Percentiles rank a stretch among this genome's conserved stretches.
These are phyloP conservation scores for Pisolithus tinctorius DNA, from an alignment of 768 basidiomycete species.

Conservation along the genomic window DNA sequence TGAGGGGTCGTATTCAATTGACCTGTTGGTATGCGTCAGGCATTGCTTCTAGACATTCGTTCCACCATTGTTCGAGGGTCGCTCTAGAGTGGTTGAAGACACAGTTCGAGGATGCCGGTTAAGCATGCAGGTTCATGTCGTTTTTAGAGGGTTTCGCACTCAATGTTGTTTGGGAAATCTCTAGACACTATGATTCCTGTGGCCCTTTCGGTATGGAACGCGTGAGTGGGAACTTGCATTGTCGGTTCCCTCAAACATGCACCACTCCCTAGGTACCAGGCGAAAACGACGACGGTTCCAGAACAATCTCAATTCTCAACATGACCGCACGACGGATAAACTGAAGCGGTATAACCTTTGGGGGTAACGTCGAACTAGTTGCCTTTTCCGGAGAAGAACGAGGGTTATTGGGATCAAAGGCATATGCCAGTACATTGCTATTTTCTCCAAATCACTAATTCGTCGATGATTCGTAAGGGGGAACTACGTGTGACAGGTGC, in stretches of 20 bases:
- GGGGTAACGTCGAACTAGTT: conserved; percentile 70
- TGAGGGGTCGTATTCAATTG: too few species aligned
- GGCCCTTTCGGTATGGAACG: conserved; percentile 78
- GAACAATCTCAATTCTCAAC: conserved; percentile 65
- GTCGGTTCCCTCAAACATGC: not conserved
- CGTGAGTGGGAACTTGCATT: conserved; percentile 9
- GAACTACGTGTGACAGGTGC: conserved; percentile 45
- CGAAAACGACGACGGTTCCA: conserved; percentile 56
- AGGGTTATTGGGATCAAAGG: conserved; percentile 70
- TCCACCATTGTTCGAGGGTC: too few species aligned
- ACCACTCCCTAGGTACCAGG: conserved; percentile 31
- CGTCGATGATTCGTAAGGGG: conserved; percentile 2
- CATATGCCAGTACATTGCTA: conserved; percentile 63
- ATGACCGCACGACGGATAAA: conserved; percentile 68
- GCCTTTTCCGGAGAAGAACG: conserved; percentile 92
- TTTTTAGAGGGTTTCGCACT: not conserved
- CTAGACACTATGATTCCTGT: conserved; percentile 87
- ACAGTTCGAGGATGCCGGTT: too few species aligned
- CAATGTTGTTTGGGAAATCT: conserved; percentile 29
- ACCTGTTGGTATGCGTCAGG: too few species aligned
- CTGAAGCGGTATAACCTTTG: conserved; percentile 60
- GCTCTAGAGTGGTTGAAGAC: too few species aligned
- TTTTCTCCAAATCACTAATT: not conserved
- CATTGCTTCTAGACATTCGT: too few species aligned
- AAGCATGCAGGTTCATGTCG: too few species aligned